Evolutionary conservation across 2,329 filamentous ascomycete genomes (phyloP).

Genomic region (Exophiala alcalophila): DNA sequence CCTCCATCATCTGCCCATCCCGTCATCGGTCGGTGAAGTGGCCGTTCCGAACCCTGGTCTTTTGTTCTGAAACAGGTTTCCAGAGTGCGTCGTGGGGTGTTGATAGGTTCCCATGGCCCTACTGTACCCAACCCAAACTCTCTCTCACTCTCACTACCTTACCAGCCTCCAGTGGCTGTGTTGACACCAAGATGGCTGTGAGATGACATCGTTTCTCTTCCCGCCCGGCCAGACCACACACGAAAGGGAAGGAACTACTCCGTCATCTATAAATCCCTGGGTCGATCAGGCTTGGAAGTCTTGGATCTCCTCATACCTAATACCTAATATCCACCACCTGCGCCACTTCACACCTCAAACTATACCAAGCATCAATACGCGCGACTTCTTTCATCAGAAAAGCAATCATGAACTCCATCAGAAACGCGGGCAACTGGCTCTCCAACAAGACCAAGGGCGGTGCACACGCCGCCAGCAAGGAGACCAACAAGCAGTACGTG

Average conservation of each 20-base stretch:
- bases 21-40: conserved; percentile 16
- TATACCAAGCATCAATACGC: conserved; percentile 1
- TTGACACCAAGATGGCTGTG: too few relatives aligned
- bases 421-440: conserved; percentile 21
- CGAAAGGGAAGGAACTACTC: too few relatives aligned
- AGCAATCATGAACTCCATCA: conserved; percentile 22
- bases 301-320: too few relatives aligned
- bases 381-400: background rate
- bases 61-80: conserved; percentile 23
- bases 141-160: too few relatives aligned
- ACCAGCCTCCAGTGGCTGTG: too few relatives aligned
- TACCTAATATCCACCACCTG: background rate
- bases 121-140: too few relatives aligned
- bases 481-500: conserved; percentile 27
- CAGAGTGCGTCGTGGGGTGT: too few relatives aligned
- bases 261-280: too few relatives aligned
- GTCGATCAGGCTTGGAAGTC: too few relatives aligned
- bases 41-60: background rate
- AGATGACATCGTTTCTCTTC: too few relatives aligned
- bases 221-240: too few relatives aligned
- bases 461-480: conserved; percentile 21
- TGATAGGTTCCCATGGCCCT: too few relatives aligned
- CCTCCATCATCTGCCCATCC: conserved; percentile 3
- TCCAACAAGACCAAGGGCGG: conserved; percentile 24
- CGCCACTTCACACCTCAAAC: background rate